Percentiles rank a stretch among this genome's conserved stretches.
Evolutionary conservation across 2,329 filamentous ascomycete species (phyloP).

Genomic region (Eutypa lata): DNA sequence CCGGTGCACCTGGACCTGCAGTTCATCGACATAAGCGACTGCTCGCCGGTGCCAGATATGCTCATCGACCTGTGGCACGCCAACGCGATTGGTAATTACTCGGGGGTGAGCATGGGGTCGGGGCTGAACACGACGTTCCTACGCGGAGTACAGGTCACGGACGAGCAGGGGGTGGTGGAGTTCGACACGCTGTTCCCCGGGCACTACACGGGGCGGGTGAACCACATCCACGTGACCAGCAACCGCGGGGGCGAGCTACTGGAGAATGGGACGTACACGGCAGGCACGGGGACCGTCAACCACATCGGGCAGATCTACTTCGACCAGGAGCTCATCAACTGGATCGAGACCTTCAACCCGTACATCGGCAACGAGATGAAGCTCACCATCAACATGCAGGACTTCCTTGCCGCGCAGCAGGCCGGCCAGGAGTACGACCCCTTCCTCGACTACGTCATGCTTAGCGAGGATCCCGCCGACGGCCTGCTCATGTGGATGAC

Average conservation of each 20-base stretch:
- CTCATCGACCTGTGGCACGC: conserved; percentile 34
- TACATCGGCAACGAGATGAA: conserved; percentile 40
- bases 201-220: conserved; percentile 40
- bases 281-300: conserved; percentile 45
- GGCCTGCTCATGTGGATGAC: conserved; percentile 51
- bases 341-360: conserved; percentile 46
- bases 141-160: conserved; percentile 41
- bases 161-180: conserved; percentile 37
- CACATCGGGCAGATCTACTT: conserved; percentile 62
- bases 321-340: conserved; percentile 50
- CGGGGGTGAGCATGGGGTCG: conserved; percentile 27
- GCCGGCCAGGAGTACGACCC: conserved; percentile 33
- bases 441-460: conserved; percentile 52
- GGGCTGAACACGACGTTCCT: conserved; percentile 41
- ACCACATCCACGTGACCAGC: conserved; percentile 34
- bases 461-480: conserved; percentile 48
- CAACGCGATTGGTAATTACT: conserved; percentile 40
- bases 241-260: conserved; percentile 30
- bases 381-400: conserved; percentile 46
- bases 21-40: conserved; percentile 32
- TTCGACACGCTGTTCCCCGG: conserved; percentile 43
- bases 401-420: conserved; percentile 44
- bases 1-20: conserved; percentile 34
- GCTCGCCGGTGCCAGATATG: conserved; percentile 26
- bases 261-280: conserved; percentile 47